A percentile compares a stretch with the other conserved stretches of the same genome.
phyloP scores from a whole-genome alignment of 305 asterid species.

The Plantago rigida region DNA sequence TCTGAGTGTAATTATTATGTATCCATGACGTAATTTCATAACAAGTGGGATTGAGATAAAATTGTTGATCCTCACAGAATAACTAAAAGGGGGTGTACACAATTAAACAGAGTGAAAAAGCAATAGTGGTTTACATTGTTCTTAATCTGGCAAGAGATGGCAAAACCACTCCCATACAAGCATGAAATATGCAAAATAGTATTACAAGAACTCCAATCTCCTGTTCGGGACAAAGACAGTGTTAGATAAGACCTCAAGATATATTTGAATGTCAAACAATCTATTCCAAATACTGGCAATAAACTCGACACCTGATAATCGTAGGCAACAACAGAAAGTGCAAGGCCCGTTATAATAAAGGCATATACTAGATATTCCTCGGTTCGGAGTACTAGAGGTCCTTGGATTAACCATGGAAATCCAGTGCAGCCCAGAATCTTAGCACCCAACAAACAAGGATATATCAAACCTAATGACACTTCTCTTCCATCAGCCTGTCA shows the following conservation, averaged over 20 bases:
- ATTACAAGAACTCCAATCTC: conserved; percentile 61
- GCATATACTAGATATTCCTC: conserved; percentile 62
- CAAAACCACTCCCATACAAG: conserved; percentile 56
- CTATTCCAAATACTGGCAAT: conserved; percentile 7
- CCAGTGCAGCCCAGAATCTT: conserved; percentile 87
- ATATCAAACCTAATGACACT: conserved; percentile 61
- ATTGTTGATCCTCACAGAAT: background rate
- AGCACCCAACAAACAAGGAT: conserved; percentile 79
- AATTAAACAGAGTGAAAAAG: conserved; percentile 2
- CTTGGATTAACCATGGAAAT: conserved; percentile 69
- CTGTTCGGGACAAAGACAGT: conserved; percentile 36
- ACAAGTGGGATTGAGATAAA: background rate
- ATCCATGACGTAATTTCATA: background rate
- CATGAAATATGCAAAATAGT: conserved; percentile 67
- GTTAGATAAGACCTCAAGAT: conserved; percentile 16
- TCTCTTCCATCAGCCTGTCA: conserved; percentile 91
- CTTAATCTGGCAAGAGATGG: conserved; percentile 91
- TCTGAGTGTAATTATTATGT: background rate
- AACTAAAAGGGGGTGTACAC: background rate
- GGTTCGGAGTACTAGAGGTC: conserved; percentile 45
- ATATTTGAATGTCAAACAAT: conserved; percentile 1
- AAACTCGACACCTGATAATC: conserved; percentile 67
- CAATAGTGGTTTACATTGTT: conserved; percentile 47
- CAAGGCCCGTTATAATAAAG: conserved; percentile 52
- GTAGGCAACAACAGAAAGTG: conserved; percentile 54